Evolutionary conservation across 257 asterid genomes (phyloP).

Genomic region (Solanum commersonii): DNA sequence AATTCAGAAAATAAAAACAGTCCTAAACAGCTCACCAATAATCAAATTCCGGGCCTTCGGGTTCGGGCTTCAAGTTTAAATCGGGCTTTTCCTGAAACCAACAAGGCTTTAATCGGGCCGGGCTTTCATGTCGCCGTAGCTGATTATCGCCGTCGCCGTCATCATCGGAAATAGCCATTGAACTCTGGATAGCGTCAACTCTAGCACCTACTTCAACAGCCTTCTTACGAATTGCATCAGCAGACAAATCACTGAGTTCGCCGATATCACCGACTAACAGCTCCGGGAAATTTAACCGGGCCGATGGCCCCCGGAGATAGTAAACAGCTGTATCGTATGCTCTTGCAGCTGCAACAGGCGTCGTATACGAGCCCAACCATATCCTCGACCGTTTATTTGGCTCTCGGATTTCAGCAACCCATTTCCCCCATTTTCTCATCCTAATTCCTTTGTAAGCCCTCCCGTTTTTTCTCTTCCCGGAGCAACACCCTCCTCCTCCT

Average conservation of each 20-base stretch:
- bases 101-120: constrained; percentile 21
- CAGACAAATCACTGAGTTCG: constrained; percentile 46
- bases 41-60: constrained; percentile 29
- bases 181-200: constrained; percentile 60
- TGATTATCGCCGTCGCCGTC: not conserved
- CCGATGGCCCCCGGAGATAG: constrained; percentile 71
- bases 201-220: constrained; percentile 88
- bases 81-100: constrained; percentile 51
- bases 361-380: constrained; percentile 85
- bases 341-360: constrained; percentile 80
- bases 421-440: constrained; percentile 99
- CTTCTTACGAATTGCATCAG: constrained; percentile 58
- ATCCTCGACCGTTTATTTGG: constrained; percentile 85
- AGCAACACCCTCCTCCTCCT: constrained; percentile 13
- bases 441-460: constrained; percentile 70
- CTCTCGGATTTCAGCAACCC: constrained; percentile 96
- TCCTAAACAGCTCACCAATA: constrained; percentile 14
- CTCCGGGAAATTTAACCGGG: constrained; percentile 77
- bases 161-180: not conserved
- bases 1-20: not conserved
- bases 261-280: constrained; percentile 9
- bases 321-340: constrained; percentile 92
- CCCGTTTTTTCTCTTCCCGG: constrained; percentile 33
- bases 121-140: not conserved
- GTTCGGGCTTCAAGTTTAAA: constrained; percentile 29